These are phyloP conservation scores for Erysimum cheiranthoides DNA, from an alignment of 345 rosid genomes.

Conservation along the genomic window DNA sequence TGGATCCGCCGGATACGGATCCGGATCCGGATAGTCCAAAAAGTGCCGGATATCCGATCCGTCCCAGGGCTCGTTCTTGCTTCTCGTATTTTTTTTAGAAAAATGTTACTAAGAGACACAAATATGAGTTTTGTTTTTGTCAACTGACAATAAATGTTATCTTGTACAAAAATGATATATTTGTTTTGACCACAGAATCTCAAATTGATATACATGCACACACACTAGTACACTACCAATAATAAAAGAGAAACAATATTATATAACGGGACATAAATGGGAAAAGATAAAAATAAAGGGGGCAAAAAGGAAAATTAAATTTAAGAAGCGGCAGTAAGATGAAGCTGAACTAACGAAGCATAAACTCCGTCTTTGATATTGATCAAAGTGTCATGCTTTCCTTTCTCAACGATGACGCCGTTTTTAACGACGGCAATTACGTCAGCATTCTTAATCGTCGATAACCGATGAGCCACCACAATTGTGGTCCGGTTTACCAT, in stretches of 20 bases:
- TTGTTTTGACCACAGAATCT: constrained; percentile 13
- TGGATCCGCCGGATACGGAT: no score
- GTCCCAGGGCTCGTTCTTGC: no score
- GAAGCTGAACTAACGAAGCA: constrained; percentile 68
- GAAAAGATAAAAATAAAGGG: background rate
- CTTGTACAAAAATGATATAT: background rate
- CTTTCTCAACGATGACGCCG: constrained; percentile 68
- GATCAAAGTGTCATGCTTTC: constrained; percentile 63
- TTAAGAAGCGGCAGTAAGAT: constrained; percentile 47
- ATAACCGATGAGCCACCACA: constrained; percentile 68
- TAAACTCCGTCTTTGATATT: constrained; percentile 58
- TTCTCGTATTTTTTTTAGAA: no score
- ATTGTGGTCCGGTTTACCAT: constrained; percentile 68
- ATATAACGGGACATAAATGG: background rate
- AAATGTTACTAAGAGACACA: no score
- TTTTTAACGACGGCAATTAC: constrained; percentile 65
- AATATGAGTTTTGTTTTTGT: no score
- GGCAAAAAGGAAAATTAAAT: background rate
- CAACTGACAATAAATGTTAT: no score
- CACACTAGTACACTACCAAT: no score
- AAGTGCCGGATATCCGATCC: no score
- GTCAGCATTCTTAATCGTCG: constrained; percentile 70
- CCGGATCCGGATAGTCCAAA: no score
- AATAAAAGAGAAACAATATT: background rate
- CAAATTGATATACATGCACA: background rate